Conservation (phyloP, 257 asterid species). For the Ligustrum vulgare region DNA sequence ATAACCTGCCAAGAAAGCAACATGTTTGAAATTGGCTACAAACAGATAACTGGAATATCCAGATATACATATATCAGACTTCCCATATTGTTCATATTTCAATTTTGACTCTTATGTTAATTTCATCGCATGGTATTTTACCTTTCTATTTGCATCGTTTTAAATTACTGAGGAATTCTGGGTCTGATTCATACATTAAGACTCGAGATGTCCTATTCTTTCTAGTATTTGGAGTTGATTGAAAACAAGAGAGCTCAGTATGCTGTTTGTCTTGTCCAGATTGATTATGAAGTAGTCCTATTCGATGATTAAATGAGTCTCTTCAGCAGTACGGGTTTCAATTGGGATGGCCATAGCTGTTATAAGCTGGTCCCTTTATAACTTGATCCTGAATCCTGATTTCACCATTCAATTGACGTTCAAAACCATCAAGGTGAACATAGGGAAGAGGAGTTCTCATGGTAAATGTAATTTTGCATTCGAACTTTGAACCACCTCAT, state of each 20-base stretch:
- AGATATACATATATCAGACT: background rate
- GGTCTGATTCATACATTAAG: background rate
- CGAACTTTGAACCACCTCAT: background rate
- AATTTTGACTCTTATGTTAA: background rate
- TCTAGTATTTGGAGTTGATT: background rate
- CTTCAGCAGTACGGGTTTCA: background rate
- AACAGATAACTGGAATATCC: background rate
- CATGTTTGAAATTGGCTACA: constrained; percentile 11
- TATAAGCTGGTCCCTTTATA: background rate
- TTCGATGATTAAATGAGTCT: background rate
- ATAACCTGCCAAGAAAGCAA: constrained; percentile 61
- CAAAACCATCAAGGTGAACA: background rate
- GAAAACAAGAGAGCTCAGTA: background rate
- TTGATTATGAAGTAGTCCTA: background rate
- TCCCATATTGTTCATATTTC: background rate
- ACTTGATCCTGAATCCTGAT: background rate
- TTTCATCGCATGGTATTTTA: background rate
- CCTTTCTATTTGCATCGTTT: background rate
- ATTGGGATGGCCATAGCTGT: background rate
- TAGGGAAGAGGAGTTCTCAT: background rate
- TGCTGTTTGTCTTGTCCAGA: background rate
- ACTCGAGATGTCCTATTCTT: background rate
- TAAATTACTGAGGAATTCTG: background rate
- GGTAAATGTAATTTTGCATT: background rate
- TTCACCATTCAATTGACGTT: background rate